A percentile compares a stretch with the other conserved stretches of the same genome.
phyloP scores from a whole-genome alignment of 2,329 filamentous ascomycete species.

The Diaporthe ilicicola region DNA sequence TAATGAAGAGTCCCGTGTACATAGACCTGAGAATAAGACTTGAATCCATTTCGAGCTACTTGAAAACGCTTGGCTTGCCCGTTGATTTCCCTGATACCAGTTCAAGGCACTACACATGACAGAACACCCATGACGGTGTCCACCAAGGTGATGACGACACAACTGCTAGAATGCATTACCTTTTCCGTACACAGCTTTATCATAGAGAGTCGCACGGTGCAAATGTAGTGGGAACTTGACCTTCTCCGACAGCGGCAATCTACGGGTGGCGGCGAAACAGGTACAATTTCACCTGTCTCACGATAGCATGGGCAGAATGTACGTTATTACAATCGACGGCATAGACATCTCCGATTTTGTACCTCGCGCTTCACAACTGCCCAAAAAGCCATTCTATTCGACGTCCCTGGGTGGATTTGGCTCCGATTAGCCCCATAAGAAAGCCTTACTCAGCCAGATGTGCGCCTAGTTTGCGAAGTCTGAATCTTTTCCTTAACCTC shows the following conservation, averaged over 20 bases:
- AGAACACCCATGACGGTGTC: neutral
- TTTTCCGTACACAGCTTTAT: too few relatives aligned
- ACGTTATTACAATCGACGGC: neutral
- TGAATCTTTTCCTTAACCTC: too few relatives aligned
- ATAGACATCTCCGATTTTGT: neutral
- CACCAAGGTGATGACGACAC: neutral
- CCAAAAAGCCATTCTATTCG: neutral
- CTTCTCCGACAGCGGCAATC: neutral
- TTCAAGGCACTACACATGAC: neutral
- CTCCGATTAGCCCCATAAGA: neutral
- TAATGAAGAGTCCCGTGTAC: neutral
- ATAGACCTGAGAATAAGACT: conserved; percentile 23
- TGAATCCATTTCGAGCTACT: neutral
- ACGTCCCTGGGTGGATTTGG: neutral
- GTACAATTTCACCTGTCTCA: too few relatives aligned
- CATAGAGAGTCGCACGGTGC: neutral
- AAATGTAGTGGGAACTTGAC: neutral
- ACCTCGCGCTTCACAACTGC: neutral
- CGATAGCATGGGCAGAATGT: too few relatives aligned
- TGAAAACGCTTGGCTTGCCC: neutral
- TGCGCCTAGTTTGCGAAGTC: neutral
- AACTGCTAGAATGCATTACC: neutral
- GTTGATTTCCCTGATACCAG: neutral
- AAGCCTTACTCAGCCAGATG: neutral
- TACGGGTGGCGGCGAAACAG: too few relatives aligned